Conservation (phyloP, 148 eudicot genomes). For the Euryodendron excelsum region DNA sequence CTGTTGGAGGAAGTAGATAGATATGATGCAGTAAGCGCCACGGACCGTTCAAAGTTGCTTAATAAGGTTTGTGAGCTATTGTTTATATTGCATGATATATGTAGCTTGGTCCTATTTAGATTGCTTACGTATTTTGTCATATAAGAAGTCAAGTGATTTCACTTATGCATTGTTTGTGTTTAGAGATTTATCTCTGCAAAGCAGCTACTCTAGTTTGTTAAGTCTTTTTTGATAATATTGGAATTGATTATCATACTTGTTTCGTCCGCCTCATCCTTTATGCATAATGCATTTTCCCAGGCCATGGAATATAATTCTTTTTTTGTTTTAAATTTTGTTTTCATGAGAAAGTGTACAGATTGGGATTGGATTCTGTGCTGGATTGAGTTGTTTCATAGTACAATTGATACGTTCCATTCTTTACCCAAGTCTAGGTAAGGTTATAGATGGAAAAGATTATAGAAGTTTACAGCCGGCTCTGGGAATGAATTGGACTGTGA, state of each 20-base stretch:
- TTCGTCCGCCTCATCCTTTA: background rate
- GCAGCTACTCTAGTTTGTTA: slow-evolving; percentile 3
- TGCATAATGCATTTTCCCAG: background rate
- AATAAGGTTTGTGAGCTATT: slow-evolving; percentile 37
- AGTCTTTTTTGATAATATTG: background rate
- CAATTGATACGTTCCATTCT: background rate
- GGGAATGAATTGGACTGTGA: background rate
- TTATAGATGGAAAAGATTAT: background rate
- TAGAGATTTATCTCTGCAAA: background rate
- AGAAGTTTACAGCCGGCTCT: background rate
- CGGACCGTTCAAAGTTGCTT: slow-evolving; percentile 40
- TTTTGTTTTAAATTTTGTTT: background rate
- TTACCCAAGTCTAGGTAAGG: background rate
- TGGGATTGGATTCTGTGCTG: slow-evolving; percentile 1
- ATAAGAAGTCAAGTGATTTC: background rate
- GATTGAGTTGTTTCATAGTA: background rate
- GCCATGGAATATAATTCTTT: background rate
- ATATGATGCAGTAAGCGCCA: slow-evolving; percentile 40
- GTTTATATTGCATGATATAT: background rate
- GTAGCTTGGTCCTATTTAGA: background rate
- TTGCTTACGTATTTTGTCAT: background rate
- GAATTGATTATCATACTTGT: background rate
- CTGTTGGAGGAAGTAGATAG: slow-evolving; percentile 47
- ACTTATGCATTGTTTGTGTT: background rate
- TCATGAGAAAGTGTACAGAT: background rate